These are phyloP conservation scores for Bathelium albidoporum DNA, from an alignment of 495 filamentous ascomycete genomes.

Conservation along the genomic window DNA sequence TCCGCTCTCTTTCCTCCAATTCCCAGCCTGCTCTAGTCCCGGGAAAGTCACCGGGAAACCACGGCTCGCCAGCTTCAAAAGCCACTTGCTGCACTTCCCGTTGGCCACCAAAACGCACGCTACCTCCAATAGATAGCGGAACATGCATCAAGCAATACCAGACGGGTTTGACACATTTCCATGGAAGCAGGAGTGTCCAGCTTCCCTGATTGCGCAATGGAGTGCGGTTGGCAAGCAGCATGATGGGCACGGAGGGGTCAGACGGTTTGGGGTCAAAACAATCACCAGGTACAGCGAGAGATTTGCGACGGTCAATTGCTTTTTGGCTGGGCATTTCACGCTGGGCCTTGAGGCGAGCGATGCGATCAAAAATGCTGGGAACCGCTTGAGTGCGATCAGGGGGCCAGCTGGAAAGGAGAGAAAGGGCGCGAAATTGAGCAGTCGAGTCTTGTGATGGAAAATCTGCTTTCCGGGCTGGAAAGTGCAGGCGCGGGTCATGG, in stretches of 20 bases:
- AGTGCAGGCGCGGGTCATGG: conserved; percentile 68
- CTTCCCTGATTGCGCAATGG: conserved; percentile 46
- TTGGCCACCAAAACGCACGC: conserved; percentile 72
- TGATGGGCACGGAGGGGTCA: conserved; percentile 77
- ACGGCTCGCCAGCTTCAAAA: conserved; percentile 68
- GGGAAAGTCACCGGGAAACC: conserved; percentile 85
- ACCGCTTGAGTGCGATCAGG: conserved; percentile 48
- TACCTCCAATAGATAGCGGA: conserved; percentile 68
- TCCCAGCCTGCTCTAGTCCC: conserved; percentile 68
- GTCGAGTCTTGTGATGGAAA: conserved; percentile 30
- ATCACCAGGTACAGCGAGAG: conserved; percentile 52
- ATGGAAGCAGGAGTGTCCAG: conserved; percentile 83
- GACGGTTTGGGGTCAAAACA: conserved; percentile 46
- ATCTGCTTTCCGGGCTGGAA: conserved; percentile 48
- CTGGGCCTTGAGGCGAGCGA: conserved; percentile 48
- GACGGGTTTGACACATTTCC: conserved; percentile 77
- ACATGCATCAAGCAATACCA: conserved; percentile 86
- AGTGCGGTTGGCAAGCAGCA: conserved; percentile 53
- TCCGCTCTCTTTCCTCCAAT: conserved; percentile 62
- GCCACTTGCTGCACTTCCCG: conserved; percentile 68
- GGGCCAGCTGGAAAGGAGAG: conserved; percentile 59
- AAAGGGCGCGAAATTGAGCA: conserved; percentile 41
- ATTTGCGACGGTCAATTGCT: conserved; percentile 75
- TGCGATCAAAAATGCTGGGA: conserved; percentile 56
- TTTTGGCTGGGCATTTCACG: conserved; percentile 69